Percentiles rank a stretch among this genome's conserved stretches.
Evolutionary conservation across 202 grass and related monocot genomes (phyloP).

Genomic region (Zizania palustris): DNA sequence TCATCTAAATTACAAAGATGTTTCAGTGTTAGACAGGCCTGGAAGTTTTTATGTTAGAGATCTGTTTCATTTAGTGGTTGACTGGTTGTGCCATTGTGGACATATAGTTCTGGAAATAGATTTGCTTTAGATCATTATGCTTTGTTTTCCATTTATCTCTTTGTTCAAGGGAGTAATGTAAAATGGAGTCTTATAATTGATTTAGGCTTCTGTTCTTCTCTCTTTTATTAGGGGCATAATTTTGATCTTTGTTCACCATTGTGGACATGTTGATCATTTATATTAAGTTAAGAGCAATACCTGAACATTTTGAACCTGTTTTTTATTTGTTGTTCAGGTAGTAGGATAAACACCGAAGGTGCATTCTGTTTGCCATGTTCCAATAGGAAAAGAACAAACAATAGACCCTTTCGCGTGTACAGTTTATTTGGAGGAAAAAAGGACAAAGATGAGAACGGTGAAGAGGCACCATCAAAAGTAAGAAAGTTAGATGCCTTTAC

Average conservation of each 20-base stretch:
- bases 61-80: not conserved
- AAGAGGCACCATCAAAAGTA: slow-evolving; percentile 80
- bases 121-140: not conserved
- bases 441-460: slow-evolving; percentile 80
- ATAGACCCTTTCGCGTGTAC: slow-evolving; percentile 66
- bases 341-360: slow-evolving; percentile 44
- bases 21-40: no score
- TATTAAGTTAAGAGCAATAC: not conserved
- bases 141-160: not conserved
- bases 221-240: not conserved
- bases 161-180: not conserved
- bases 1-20: slow-evolving; percentile 7
- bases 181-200: not conserved
- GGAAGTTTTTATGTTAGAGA: not conserved
- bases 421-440: slow-evolving; percentile 98
- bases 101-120: not conserved
- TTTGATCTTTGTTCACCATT: not conserved
- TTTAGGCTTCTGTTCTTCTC: not conserved
- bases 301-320: slow-evolving; percentile 19
- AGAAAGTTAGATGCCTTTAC: slow-evolving; percentile 12
- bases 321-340: slow-evolving; percentile 59
- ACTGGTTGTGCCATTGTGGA: not conserved
- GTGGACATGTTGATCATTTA: not conserved
- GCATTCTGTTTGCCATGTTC: slow-evolving; percentile 55
- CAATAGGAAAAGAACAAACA: slow-evolving; percentile 48